phyloP scores from a whole-genome alignment of 148 eudicot species.

The Cornus suecica region DNA sequence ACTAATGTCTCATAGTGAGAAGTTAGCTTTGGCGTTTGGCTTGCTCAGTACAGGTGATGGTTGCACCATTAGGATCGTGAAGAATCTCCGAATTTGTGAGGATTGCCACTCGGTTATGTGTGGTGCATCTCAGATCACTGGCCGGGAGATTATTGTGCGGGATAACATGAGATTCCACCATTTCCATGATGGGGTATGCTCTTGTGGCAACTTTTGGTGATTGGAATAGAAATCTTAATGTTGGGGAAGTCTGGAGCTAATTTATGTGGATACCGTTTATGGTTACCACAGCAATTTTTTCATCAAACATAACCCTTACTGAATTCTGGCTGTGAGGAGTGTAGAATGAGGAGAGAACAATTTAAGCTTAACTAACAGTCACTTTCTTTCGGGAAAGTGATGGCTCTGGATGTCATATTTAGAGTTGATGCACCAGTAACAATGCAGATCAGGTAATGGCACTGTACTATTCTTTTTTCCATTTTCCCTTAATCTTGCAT shows the following conservation, averaged over 20 bases:
- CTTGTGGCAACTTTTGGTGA: conserved; percentile 66
- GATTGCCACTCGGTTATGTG: conserved; percentile 66
- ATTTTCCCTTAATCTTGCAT: not conserved
- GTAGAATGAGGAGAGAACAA: not conserved
- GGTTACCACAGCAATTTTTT: not conserved
- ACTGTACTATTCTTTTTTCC: not conserved
- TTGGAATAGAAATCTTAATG: conserved; percentile 7
- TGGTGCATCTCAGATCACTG: conserved; percentile 44
- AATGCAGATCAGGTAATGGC: conserved; percentile 5
- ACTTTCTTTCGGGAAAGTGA: not conserved
- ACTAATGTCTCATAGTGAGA: conserved; percentile 56
- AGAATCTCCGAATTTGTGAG: conserved; percentile 65
- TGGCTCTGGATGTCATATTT: not conserved
- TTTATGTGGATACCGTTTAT: not conserved
- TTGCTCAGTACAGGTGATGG: conserved; percentile 34
- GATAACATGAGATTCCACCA: conserved; percentile 69
- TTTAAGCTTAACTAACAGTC: not conserved
- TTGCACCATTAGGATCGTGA: conserved; percentile 49
- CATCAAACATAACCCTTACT: too few species aligned
- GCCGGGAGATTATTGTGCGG: conserved; percentile 50
- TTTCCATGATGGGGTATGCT: conserved; percentile 50
- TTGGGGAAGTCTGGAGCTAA: not conserved
- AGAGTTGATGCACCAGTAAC: not conserved
- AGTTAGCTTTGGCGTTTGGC: conserved; percentile 52
- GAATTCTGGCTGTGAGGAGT: not conserved